Base-by-base conservation (phyloP, 2,329 filamentous ascomycete species). In the Aureobasidium uvarum region DNA sequence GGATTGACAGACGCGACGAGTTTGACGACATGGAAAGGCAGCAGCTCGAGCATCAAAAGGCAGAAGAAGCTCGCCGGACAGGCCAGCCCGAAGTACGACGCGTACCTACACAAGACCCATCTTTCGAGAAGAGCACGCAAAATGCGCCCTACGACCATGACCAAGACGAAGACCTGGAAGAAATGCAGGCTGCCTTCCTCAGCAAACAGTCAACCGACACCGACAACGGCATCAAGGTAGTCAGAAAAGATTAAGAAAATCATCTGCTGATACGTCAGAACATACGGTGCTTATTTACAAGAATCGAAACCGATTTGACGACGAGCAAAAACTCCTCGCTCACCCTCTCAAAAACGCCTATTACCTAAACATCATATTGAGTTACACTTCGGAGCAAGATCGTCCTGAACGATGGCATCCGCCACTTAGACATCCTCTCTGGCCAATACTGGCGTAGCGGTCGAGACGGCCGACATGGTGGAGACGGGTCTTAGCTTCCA, bases 1-100 rank as follows among this genome's bases (percentile, higher is more conserved):
- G 95, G 95, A 80, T 99, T 38, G 94, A 98, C 77, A 84, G 88
- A 46, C 95, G 93, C 74, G 93, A 93, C 18, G 91, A 89, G 69
- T 92, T 91, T 73, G 95, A 99, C 76, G 88, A 89, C 70, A 79
- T 87, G 67, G 95, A 98, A 81, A 81, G 83, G 66, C 85, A 86
- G 72, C 85, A 89, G 64, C 90, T 93, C 72, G 88, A 90, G 71
- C 90, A 96, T 77, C 86, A 85, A 18, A 70, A 84, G 71, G 76
- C 69, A 66, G 72, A 69, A 41, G 73, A 71, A 16, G 71, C 73
- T 18, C 71, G 72, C 31, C 69, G 45, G 62, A 55, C 20, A 52
- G 56, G 71, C 41, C 46, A 63, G 11, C 65, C 51, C 33, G 52
- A 58, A 28, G 51, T 67, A 14, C 48, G 33, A 10, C 66, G 46